A percentile compares a stretch with the other conserved stretches of the same genome.
These are phyloP conservation scores for Ophiostoma perfectum DNA, from an alignment of 2,329 filamentous ascomycete genomes.

Conservation along the genomic window DNA sequence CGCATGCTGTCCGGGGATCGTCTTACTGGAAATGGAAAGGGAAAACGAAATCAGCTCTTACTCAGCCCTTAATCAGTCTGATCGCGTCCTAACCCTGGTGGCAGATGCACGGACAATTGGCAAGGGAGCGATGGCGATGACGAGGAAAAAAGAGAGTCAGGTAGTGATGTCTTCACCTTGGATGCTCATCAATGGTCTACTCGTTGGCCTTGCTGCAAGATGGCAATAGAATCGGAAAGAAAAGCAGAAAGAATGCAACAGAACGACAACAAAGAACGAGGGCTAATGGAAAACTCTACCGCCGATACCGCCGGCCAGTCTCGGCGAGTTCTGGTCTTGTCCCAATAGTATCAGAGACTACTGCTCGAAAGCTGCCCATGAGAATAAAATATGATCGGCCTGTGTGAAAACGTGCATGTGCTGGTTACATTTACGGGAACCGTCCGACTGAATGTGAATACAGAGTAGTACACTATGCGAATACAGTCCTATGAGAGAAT, in stretches of 20 bases:
- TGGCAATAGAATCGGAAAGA: too few relatives aligned
- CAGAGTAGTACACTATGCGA: too few relatives aligned
- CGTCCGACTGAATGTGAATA: too few relatives aligned
- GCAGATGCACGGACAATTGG: too few relatives aligned
- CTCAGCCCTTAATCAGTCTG: background rate
- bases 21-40: slow-evolving; percentile 16
- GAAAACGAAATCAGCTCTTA: slow-evolving; percentile 15
- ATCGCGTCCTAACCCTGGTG: too few relatives aligned
- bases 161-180: too few relatives aligned
- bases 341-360: background rate
- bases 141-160: too few relatives aligned
- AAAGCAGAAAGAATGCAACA: too few relatives aligned
- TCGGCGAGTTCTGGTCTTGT: background rate
- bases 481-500: background rate
- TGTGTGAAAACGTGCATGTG: too few relatives aligned
- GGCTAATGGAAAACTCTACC: background rate
- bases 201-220: too few relatives aligned
- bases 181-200: too few relatives aligned
- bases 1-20: background rate
- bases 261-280: background rate
- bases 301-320: background rate
- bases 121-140: too few relatives aligned
- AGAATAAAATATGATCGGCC: background rate
- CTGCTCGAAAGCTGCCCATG: background rate
- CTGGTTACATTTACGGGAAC: background rate